Evolutionary conservation across 352 stramenopile species (phyloP).

Genomic region (Phytophthora palmivora): DNA sequence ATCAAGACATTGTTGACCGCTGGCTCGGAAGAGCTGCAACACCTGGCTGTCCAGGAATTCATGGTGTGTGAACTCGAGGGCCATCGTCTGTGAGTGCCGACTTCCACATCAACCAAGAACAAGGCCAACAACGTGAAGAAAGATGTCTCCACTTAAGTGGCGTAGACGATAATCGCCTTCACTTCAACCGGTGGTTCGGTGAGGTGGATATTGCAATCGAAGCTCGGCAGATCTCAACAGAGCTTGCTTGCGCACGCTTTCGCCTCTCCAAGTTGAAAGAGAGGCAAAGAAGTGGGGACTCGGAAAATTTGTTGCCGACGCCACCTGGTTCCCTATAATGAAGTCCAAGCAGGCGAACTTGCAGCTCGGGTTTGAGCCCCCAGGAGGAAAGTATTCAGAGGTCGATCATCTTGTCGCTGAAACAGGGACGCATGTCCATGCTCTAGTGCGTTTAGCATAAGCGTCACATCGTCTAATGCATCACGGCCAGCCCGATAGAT

Average conservation of each 20-base stretch:
- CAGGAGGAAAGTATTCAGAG: constrained; percentile 17
- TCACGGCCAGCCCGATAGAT: background rate
- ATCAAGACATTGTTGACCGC: too few relatives aligned
- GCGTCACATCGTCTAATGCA: background rate
- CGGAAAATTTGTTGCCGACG: constrained; percentile 8
- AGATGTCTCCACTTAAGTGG: constrained; percentile 31
- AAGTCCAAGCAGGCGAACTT: constrained; percentile 1
- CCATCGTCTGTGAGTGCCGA: constrained; percentile 19
- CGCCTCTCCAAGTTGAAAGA: constrained; percentile 9
- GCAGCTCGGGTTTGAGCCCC: constrained; percentile 17
- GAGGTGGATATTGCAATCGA: constrained; percentile 27
- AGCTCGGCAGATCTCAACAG: constrained; percentile 10
- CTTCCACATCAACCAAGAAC: constrained; percentile 12
- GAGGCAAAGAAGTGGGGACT: constrained; percentile 14
- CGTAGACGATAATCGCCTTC: constrained; percentile 10
- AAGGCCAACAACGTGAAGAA: constrained; percentile 19
- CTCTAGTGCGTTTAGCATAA: background rate
- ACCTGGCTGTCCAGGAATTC: too few relatives aligned
- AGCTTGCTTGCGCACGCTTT: constrained; percentile 3
- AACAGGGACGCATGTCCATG: background rate
- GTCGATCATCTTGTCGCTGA: background rate
- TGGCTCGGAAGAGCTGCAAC: too few relatives aligned
- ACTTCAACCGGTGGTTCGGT: constrained; percentile 23
- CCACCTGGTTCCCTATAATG: constrained; percentile 16
- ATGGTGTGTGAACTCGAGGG: too few relatives aligned